Evolutionary conservation across 192 early-diverging fungal species (phyloP).

Genomic region (Backusella morwellensis): DNA sequence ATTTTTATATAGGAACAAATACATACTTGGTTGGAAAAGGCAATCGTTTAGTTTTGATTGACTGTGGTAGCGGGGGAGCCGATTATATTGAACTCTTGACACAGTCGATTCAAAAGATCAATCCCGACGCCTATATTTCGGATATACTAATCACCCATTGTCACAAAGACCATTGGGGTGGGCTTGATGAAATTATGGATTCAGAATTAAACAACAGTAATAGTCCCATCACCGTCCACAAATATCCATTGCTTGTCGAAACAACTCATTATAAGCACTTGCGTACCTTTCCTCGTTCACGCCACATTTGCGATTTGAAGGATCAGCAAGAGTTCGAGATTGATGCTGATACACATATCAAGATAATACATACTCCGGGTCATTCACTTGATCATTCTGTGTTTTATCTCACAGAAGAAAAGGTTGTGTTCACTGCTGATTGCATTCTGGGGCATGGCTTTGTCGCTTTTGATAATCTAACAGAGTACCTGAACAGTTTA

Average conservation of each 20-base stretch:
- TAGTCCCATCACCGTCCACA: conserved; percentile 16
- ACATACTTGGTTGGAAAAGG: conserved; percentile 86
- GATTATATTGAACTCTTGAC: conserved; percentile 61
- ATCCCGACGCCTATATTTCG: conserved; percentile 52
- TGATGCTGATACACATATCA: conserved; percentile 53
- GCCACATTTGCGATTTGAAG: conserved; percentile 19
- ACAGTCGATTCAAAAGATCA: conserved; percentile 47
- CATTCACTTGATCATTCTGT: conserved; percentile 77
- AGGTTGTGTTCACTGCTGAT: conserved; percentile 75
- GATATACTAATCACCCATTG: conserved; percentile 77
- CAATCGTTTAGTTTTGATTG: conserved; percentile 62
- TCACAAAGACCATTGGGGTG: conserved; percentile 54
- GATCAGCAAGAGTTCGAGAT: conserved; percentile 66
- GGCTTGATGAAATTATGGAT: conserved; percentile 44
- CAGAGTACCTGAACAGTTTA: conserved; percentile 68
- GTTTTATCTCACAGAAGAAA: conserved; percentile 67
- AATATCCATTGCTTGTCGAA: not conserved
- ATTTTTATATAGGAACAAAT: conserved; percentile 63
- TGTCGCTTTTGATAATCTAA: conserved; percentile 72
- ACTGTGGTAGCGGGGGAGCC: conserved; percentile 74
- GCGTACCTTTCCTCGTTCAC: conserved; percentile 23
- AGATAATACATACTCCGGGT: conserved; percentile 73
- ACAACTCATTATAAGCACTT: not conserved
- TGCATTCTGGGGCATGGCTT: conserved; percentile 82
- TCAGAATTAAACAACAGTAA: conserved; percentile 19